phyloP scores from a whole-genome alignment of 768 basidiomycete species.

The Boletus fagicola region DNA sequence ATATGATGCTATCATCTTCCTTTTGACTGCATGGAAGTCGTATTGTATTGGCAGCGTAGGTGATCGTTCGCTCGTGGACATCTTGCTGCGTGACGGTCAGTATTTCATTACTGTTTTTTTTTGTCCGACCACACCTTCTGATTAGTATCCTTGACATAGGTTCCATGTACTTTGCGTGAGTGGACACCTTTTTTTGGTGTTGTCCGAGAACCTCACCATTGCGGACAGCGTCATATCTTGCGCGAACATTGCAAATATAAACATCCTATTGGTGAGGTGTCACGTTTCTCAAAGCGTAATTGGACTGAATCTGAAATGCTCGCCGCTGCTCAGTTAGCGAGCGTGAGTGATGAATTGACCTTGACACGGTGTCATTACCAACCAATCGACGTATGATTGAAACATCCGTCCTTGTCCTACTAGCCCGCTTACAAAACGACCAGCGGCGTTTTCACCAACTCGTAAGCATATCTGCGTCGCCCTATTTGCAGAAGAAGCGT shows the following conservation, averaged over 20 bases:
- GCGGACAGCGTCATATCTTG: slow-evolving; percentile 10
- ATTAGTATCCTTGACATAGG: slow-evolving; percentile 3
- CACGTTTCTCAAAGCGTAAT: neutral
- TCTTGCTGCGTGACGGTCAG: too few species aligned
- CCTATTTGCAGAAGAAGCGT: too few species aligned
- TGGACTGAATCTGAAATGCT: neutral
- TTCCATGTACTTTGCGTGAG: slow-evolving; percentile 21
- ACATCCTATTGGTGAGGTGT: slow-evolving; percentile 9
- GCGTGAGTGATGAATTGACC: slow-evolving; percentile 3
- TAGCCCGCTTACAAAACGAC: neutral
- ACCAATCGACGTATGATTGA: neutral
- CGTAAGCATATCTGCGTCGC: neutral
- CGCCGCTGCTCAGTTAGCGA: neutral
- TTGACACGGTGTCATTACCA: too few species aligned
- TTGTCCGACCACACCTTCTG: neutral
- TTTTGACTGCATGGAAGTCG: too few species aligned
- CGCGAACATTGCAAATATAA: slow-evolving; percentile 10
- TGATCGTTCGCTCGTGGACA: too few species aligned
- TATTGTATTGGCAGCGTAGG: too few species aligned
- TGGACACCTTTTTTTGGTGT: neutral
- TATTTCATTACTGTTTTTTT: too few species aligned
- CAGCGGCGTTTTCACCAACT: neutral
- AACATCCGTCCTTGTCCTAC: neutral
- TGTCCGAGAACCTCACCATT: neutral
- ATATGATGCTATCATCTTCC: slow-evolving; percentile 10